Base-by-base conservation (phyloP, 345 rosid genomes). In the Brassica carinata region DNA sequence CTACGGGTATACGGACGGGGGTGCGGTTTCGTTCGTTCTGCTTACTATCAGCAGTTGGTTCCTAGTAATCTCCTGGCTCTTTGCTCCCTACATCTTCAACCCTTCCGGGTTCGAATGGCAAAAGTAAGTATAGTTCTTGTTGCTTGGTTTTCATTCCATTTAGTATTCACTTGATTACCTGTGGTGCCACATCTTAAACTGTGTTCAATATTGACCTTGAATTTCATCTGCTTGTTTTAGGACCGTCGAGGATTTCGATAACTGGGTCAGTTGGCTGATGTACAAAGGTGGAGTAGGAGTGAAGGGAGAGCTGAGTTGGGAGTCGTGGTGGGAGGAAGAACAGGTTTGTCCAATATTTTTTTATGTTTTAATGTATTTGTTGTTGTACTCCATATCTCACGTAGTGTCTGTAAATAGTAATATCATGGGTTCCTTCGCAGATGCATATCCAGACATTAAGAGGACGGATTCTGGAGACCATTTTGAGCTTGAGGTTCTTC, bases 61-160 rank as follows among this genome's bases (percentile, higher is more conserved):
- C 86, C 96, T 96, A 73, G 99, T 96, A 74, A 85, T 96, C 75
- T 96, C 98, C 18, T 96, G 99, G 99, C 87, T 96, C 68, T 96
- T 96, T 84, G 99, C 99, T 73, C 98, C 99, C 10, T 96, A 96
- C 82, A 93, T 96, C 85, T 96, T 96, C 81, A 96, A 96, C 78
- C 98, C 98, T n/a, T 96, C 99, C 0, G 99, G 99, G 76, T 96
- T 96, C 73, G 99, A 96, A 83, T 96, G 99, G 99, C 99, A 91
- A 85, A 96, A 96, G 99, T 96, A 81, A 88, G 97, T 84, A 61
- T 2, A 26, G 15, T 74, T 13, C 33, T 64, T 63, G 19, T 27
- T 55, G 15, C 69, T 75, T 71, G 14, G 43, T 77, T 72, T 71
- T 64, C 29, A 71, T 79, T 79, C 10, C 62, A 34, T 53, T 59